Evolutionary conservation across 148 eudicot species (phyloP).

Genomic region (Rhododendron williamsianum): DNA sequence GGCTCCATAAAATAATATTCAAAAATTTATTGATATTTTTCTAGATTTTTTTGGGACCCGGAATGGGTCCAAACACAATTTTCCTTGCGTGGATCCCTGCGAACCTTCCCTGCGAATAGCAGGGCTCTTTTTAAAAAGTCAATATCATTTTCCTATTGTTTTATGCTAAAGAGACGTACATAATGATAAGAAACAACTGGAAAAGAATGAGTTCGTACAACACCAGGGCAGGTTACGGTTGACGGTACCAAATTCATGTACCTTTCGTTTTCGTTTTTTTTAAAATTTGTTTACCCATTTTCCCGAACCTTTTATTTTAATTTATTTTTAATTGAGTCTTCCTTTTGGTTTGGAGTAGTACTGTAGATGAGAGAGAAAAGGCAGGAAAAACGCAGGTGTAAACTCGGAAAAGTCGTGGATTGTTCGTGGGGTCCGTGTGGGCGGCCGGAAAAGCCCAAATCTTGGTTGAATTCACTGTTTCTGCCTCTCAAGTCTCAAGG

Average conservation of each 20-base stretch:
- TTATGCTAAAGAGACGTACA: neutral
- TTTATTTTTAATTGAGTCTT: neutral
- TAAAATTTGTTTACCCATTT: neutral
- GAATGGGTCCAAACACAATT: too few species aligned
- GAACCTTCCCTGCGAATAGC: too few species aligned
- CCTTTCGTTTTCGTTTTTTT: neutral
- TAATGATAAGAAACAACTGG: neutral
- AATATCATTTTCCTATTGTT: too few species aligned
- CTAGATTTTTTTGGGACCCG: too few species aligned
- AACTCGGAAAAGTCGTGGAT: slow-evolving; percentile 7
- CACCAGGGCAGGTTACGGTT: neutral
- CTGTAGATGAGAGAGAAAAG: too few species aligned
- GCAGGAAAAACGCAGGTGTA: neutral
- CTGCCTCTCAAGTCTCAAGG: neutral
- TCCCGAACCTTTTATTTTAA: neutral
- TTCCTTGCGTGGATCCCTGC: too few species aligned
- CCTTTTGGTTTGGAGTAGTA: neutral
- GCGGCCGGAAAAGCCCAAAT: slow-evolving; percentile 1
- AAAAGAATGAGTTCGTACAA: neutral
- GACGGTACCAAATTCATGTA: neutral
- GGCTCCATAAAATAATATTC: too few species aligned
- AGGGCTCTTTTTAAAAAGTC: too few species aligned
- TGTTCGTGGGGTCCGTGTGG: slow-evolving; percentile 6
- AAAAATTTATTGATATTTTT: too few species aligned
- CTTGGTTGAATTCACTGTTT: slow-evolving; percentile 8